These are phyloP conservation scores for Phytopythium chamaehyphon DNA, from an alignment of 352 stramenopile genomes.

Conservation along the genomic window DNA sequence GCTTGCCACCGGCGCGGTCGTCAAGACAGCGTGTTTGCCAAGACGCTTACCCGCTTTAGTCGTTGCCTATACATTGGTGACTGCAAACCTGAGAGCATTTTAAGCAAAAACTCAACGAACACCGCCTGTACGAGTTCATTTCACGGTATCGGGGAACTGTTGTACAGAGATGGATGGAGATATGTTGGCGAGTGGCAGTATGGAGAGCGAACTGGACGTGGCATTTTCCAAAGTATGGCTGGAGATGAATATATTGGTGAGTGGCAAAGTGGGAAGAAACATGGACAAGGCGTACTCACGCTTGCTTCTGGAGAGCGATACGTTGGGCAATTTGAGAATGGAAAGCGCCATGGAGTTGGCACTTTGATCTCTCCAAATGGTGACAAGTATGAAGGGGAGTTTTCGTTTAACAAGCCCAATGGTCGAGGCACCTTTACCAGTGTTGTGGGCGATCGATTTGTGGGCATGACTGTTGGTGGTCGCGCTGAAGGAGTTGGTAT, in stretches of 20 bases:
- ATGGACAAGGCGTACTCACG: slow-evolving; percentile 81
- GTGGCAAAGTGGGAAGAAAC: slow-evolving; percentile 68
- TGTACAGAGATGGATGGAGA: slow-evolving; percentile 72
- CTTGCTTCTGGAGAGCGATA: slow-evolving; percentile 81
- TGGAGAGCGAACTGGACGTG: slow-evolving; percentile 62
- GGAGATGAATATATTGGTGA: slow-evolving; percentile 67
- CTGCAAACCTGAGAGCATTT: slow-evolving; percentile 20
- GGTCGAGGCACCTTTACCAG: slow-evolving; percentile 67
- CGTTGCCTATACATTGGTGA: slow-evolving; percentile 71
- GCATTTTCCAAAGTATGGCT: slow-evolving; percentile 54
- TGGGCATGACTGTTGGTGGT: slow-evolving; percentile 62
- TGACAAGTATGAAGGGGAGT: slow-evolving; percentile 82
- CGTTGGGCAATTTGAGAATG: slow-evolving; percentile 74
- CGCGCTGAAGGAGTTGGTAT: slow-evolving; percentile 73
- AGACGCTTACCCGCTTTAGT: slow-evolving; percentile 54
- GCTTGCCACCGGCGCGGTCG: slow-evolving; percentile 33
- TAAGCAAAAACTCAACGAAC: slow-evolving; percentile 7
- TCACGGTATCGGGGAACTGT: slow-evolving; percentile 84
- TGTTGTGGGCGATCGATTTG: slow-evolving; percentile 59
- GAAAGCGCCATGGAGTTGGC: slow-evolving; percentile 74
- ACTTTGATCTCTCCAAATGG: slow-evolving; percentile 60
- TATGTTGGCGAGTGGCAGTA: slow-evolving; percentile 84
- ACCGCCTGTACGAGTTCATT: slow-evolving; percentile 20
- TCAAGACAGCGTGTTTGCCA: slow-evolving; percentile 44
- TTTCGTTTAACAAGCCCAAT: slow-evolving; percentile 31